Evolutionary conservation across 1,284 basidiomycete species (phyloP).

Genomic region (Fomitopsis betulina): DNA sequence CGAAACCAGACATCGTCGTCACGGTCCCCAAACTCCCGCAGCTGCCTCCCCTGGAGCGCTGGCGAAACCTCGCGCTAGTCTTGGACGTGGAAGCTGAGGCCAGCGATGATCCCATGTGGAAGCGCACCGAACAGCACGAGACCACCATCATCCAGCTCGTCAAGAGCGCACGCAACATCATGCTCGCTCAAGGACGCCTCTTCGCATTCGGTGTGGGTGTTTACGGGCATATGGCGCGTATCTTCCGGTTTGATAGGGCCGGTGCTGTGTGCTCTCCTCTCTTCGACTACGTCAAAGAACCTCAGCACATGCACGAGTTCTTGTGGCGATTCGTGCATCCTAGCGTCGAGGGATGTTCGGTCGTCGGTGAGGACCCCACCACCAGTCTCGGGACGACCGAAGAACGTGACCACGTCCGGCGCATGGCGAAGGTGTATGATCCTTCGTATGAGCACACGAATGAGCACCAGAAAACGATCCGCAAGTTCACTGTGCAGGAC

Average conservation of each 20-base stretch:
- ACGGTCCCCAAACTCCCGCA: neutral
- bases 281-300: constrained; percentile 6
- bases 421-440: neutral
- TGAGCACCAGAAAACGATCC: neutral
- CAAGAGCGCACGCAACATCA: too few species aligned
- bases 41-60: neutral
- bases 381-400: constrained; percentile 1
- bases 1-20: neutral
- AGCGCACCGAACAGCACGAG: neutral
- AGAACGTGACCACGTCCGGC: neutral
- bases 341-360: neutral
- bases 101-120: neutral
- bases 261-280: constrained; percentile 4
- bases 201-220: constrained; percentile 9
- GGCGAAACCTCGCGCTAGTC: neutral
- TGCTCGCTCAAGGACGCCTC: constrained; percentile 9
- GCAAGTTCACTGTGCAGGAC: neutral
- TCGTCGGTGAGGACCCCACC: too few species aligned
- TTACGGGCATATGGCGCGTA: constrained; percentile 14
- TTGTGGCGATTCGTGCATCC: constrained; percentile 15
- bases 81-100: neutral
- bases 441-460: neutral
- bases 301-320: constrained; percentile 8
- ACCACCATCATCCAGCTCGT: constrained; percentile 2
- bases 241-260: constrained; percentile 13